These are phyloP conservation scores for Chalciporus sp. DNA, from an alignment of 1,284 basidiomycete species.

Conservation along the genomic window DNA sequence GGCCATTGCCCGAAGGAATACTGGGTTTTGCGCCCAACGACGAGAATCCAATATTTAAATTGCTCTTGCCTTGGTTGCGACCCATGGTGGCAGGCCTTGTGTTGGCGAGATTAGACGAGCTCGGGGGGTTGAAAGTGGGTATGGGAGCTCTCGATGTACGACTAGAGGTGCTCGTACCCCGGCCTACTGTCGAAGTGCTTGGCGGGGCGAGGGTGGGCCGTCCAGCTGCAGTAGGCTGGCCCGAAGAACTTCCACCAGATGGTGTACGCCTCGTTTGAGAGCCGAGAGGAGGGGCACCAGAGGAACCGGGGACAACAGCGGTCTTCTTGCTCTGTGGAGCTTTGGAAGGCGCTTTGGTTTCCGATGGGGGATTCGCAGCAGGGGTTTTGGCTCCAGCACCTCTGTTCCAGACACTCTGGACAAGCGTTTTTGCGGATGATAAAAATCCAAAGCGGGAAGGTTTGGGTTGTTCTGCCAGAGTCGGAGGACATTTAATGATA, in stretches of 20 bases:
- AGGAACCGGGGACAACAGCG: constrained; percentile 20
- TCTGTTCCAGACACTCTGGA: constrained; percentile 58
- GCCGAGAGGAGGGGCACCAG: constrained; percentile 15
- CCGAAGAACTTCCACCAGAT: constrained; percentile 16
- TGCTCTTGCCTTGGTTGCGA: constrained; percentile 23
- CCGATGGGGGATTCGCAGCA: constrained; percentile 15
- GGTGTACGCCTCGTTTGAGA: constrained; percentile 19
- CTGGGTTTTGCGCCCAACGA: constrained; percentile 35
- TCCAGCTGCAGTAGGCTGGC: constrained; percentile 1
- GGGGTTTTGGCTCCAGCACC: constrained; percentile 33
- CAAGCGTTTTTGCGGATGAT: constrained; percentile 57
- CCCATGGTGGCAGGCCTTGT: constrained; percentile 23
- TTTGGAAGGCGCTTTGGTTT: constrained; percentile 14
- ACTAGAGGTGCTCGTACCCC: constrained; percentile 12
- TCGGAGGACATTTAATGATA: constrained; percentile 10
- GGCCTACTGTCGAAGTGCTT: constrained; percentile 10
- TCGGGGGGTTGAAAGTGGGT: constrained; percentile 19
- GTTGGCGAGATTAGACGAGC: constrained; percentile 7
- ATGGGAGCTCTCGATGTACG: constrained; percentile 23
- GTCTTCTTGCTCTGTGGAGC: constrained; percentile 22
- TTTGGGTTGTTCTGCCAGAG: constrained; percentile 41
- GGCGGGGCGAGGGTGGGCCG: constrained; percentile 20
- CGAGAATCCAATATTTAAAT: constrained; percentile 36
- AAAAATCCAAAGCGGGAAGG: constrained; percentile 57
- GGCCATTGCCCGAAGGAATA: constrained; percentile 3